Conservation (phyloP, 1,284 basidiomycete species). For the Irpex sp. region DNA sequence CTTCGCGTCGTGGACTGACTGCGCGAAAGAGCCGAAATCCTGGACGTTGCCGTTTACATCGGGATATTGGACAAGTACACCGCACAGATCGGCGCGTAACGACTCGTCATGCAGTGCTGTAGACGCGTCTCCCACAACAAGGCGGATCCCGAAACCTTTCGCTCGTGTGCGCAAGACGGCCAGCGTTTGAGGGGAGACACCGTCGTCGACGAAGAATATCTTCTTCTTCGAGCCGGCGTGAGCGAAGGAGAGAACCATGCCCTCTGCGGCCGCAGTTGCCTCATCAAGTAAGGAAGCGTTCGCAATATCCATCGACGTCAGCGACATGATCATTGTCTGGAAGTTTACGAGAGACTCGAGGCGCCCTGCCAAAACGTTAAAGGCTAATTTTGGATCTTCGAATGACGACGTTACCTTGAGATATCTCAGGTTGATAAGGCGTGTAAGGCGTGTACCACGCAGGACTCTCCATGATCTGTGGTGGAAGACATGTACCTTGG, state of each 20-base stretch:
- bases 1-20: slow-evolving; percentile 71
- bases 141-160: slow-evolving; percentile 84
- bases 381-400: slow-evolving; percentile 1
- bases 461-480: slow-evolving; percentile 90
- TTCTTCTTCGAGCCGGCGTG: slow-evolving; percentile 70
- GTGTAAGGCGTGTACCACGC: slow-evolving; percentile 99
- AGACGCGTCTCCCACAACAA: slow-evolving; percentile 65
- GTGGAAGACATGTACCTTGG: background rate
- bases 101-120: slow-evolving; percentile 51
- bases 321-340: slow-evolving; percentile 94
- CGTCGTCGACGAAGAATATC: slow-evolving; percentile 81
- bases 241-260: slow-evolving; percentile 82
- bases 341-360: slow-evolving; percentile 97
- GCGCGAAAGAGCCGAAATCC: slow-evolving; percentile 71
- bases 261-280: slow-evolving; percentile 91
- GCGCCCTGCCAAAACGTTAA: slow-evolving; percentile 53
- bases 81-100: slow-evolving; percentile 69
- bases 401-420: slow-evolving; percentile 63
- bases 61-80: slow-evolving; percentile 90
- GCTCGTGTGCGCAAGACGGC: slow-evolving; percentile 86
- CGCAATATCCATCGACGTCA: slow-evolving; percentile 93
- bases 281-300: slow-evolving; percentile 93
- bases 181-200: slow-evolving; percentile 84
- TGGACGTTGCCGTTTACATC: slow-evolving; percentile 86
- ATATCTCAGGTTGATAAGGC: slow-evolving; percentile 90